Conservation (phyloP, 2,329 filamentous ascomycete species). For the Colletotrichum cuscutae region DNA sequence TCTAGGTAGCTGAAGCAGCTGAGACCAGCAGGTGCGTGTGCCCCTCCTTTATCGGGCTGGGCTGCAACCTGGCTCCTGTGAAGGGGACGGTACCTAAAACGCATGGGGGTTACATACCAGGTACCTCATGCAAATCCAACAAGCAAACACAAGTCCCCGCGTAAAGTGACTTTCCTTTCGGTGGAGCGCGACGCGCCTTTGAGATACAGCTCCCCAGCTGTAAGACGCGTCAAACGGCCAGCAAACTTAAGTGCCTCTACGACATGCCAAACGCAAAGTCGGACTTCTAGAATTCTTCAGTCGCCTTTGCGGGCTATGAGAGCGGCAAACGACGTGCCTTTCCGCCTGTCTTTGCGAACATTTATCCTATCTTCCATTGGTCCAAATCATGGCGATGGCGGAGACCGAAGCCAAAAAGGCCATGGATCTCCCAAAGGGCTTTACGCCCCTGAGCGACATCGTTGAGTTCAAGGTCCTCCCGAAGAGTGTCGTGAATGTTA, state of each 20-base stretch:
- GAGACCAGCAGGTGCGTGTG: no score
- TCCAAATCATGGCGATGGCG: conserved; percentile 10
- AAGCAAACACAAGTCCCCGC: background rate
- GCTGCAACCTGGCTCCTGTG: no score
- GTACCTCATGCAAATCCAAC: background rate
- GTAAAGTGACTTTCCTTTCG: background rate
- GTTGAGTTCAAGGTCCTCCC: conserved; percentile 49
- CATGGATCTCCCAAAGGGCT: conserved; percentile 49
- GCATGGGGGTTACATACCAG: background rate
- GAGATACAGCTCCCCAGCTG: background rate
- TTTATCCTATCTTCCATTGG: background rate
- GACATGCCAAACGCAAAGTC: background rate
- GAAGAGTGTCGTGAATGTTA: conserved; percentile 62
- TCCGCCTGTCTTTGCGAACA: background rate
- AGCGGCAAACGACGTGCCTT: background rate
- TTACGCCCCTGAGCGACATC: conserved; percentile 53
- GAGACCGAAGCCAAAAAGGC: background rate
- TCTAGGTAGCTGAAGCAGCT: no score
- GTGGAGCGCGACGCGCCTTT: background rate
- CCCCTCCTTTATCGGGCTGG: no score
- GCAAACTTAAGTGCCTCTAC: background rate
- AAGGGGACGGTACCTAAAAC: no score
- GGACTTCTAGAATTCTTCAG: background rate
- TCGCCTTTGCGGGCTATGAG: background rate
- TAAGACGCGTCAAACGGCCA: background rate